Evolutionary conservation across 2,329 filamentous ascomycete species (phyloP).

Genomic region (Nothopassalora personata): DNA sequence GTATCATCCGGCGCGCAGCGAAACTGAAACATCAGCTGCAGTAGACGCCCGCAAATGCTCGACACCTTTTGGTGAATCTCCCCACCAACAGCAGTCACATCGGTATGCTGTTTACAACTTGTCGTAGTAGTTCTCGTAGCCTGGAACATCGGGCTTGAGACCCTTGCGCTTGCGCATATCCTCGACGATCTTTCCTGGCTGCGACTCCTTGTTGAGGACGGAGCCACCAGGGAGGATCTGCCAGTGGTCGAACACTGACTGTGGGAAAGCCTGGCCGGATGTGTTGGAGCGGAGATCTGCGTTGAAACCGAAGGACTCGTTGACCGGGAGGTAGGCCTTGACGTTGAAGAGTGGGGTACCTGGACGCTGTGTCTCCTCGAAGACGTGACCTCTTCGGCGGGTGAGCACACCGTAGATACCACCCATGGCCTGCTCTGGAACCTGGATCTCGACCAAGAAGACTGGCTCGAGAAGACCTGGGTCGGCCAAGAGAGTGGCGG

Average conservation of each 20-base stretch:
- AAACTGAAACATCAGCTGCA: conserved; percentile 15
- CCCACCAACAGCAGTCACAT: conserved; percentile 11
- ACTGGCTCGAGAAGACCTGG: conserved; percentile 92
- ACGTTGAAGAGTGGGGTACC: conserved; percentile 99
- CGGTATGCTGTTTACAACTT: conserved; percentile 29
- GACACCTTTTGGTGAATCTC: conserved; percentile 12
- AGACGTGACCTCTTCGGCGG: conserved; percentile 97
- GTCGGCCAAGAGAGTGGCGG: conserved; percentile 81
- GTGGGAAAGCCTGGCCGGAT: conserved; percentile 96
- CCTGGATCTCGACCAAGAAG: conserved; percentile 99
- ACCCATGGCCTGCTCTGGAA: conserved; percentile 97
- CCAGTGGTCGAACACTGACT: conserved; percentile 99
- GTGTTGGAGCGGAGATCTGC: conserved; percentile 90
- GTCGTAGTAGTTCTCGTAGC: conserved; percentile 67
- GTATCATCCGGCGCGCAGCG: conserved; percentile 10
- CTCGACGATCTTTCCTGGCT: conserved; percentile 76
- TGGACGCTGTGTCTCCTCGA: conserved; percentile 94
- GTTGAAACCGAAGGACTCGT: conserved; percentile 99
- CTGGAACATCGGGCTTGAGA: conserved; percentile 93
- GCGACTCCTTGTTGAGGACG: conserved; percentile 73
- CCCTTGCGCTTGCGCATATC: conserved; percentile 99
- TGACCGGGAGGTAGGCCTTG: conserved; percentile 94
- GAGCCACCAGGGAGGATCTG: conserved; percentile 91
- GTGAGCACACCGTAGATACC: conserved; percentile 99
- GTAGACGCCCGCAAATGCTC: conserved; percentile 19